phyloP scores from a whole-genome alignment of 352 stramenopile genomes.

The Peronospora destructor region DNA sequence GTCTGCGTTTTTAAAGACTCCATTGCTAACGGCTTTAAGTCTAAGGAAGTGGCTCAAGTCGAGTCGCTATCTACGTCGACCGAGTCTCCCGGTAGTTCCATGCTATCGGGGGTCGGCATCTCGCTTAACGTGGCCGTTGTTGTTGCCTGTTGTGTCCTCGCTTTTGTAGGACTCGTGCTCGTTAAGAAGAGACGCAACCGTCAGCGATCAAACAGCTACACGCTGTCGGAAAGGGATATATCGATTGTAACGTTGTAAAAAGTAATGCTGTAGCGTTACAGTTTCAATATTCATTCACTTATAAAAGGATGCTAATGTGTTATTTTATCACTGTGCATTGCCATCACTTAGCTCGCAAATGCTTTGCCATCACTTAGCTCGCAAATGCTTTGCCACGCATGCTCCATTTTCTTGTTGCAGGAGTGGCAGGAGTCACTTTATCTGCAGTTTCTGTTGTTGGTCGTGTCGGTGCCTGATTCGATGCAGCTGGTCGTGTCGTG shows the following conservation, averaged over 20 bases:
- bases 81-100: neutral
- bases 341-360: no score
- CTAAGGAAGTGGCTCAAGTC: neutral
- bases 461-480: conserved; percentile 12
- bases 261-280: no score
- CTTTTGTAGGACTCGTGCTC: conserved; percentile 17
- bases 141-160: conserved; percentile 22
- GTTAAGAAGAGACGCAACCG: conserved; percentile 25
- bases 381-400: no score
- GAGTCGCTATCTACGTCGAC: neutral
- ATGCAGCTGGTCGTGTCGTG: neutral
- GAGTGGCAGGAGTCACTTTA: conserved; percentile 5
- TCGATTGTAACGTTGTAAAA: conserved; percentile 18
- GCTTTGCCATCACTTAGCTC: no score
- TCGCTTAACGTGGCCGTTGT: conserved; percentile 24
- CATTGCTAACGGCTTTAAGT: neutral
- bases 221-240: conserved; percentile 6
- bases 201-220: conserved; percentile 1
- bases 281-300: neutral
- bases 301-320: neutral
- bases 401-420: conserved; percentile 11
- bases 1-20: conserved; percentile 28
- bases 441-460: neutral
- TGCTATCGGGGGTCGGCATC: neutral
- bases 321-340: no score